Conservation (phyloP, 495 filamentous ascomycete genomes). For the Aspergillus heteromorphus region DNA sequence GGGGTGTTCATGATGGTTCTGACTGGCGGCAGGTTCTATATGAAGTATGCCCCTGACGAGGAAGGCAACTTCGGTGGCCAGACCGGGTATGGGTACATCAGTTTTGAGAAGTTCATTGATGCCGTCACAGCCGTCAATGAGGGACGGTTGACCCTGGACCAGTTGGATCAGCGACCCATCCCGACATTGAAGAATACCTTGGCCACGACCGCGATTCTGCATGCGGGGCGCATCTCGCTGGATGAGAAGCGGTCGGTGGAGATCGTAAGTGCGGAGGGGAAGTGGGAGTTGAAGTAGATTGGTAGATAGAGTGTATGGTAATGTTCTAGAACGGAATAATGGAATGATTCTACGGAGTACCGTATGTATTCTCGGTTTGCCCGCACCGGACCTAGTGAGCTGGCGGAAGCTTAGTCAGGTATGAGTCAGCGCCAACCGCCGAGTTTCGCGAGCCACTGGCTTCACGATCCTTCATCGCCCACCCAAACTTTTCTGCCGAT, state of each 20-base stretch:
- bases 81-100: conserved; percentile 87
- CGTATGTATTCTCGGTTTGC: no score
- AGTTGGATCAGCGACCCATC: conserved; percentile 72
- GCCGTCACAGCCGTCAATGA: conserved; percentile 74
- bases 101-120: conserved; percentile 94
- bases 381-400: no score
- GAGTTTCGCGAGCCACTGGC: conserved; percentile 19
- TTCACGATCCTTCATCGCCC: background rate
- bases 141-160: conserved; percentile 60
- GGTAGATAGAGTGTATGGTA: background rate
- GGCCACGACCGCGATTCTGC: conserved; percentile 83
- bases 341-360: no score
- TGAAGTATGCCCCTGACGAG: conserved; percentile 92
- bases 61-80: conserved; percentile 92
- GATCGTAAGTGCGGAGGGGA: conserved; percentile 58
- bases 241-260: conserved; percentile 74
- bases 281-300: conserved; percentile 60
- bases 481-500: conserved; percentile 35
- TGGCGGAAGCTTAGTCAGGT: no score
- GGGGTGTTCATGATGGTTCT: background rate
- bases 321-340: no score
- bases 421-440: conserved; percentile 14
- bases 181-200: conserved; percentile 86
- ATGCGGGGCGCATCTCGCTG: conserved; percentile 75
- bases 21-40: conserved; percentile 62